phyloP scores from a whole-genome alignment of 1,284 basidiomycete genomes.

The Microbotryomycetes sp. region DNA sequence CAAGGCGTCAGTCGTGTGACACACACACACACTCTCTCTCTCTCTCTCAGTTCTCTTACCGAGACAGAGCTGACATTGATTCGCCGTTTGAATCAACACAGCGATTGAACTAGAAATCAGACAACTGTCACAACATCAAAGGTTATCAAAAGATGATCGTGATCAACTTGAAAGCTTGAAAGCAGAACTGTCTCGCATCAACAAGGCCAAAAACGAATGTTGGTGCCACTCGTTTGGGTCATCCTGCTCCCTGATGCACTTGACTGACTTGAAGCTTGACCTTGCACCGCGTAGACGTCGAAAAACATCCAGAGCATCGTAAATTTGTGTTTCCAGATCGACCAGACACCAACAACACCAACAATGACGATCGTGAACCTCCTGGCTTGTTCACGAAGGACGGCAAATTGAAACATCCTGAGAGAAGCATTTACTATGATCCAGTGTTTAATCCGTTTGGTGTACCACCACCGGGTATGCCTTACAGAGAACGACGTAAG shows the following conservation, averaged over 20 bases:
- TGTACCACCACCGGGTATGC: slow-evolving; percentile 94
- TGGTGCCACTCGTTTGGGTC: neutral
- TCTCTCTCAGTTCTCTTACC: neutral
- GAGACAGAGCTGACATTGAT: slow-evolving; percentile 18
- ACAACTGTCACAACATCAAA: slow-evolving; percentile 17
- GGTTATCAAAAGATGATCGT: slow-evolving; percentile 37
- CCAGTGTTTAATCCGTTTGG: slow-evolving; percentile 88
- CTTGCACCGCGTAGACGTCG: slow-evolving; percentile 49
- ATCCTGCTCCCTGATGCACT: neutral
- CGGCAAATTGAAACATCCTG: slow-evolving; percentile 29
- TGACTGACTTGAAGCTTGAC: neutral
- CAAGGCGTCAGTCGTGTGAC: slow-evolving; percentile 10
- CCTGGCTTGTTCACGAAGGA: slow-evolving; percentile 23
- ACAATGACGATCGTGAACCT: slow-evolving; percentile 3
- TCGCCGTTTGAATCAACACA: slow-evolving; percentile 1
- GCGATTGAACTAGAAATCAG: slow-evolving; percentile 35
- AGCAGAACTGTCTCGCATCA: slow-evolving; percentile 68
- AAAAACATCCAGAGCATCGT: slow-evolving; percentile 61
- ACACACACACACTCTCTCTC: neutral
- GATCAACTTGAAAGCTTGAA: slow-evolving; percentile 59
- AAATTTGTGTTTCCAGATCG: slow-evolving; percentile 32
- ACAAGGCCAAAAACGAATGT: slow-evolving; percentile 75
- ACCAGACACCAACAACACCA: neutral
- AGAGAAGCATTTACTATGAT: slow-evolving; percentile 81
- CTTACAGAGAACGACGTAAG: slow-evolving; percentile 64